A percentile compares a stretch with the other conserved stretches of the same genome.
Evolutionary conservation across 2,329 filamentous ascomycete species (phyloP).

Genomic region (Alternaria ventricosa): DNA sequence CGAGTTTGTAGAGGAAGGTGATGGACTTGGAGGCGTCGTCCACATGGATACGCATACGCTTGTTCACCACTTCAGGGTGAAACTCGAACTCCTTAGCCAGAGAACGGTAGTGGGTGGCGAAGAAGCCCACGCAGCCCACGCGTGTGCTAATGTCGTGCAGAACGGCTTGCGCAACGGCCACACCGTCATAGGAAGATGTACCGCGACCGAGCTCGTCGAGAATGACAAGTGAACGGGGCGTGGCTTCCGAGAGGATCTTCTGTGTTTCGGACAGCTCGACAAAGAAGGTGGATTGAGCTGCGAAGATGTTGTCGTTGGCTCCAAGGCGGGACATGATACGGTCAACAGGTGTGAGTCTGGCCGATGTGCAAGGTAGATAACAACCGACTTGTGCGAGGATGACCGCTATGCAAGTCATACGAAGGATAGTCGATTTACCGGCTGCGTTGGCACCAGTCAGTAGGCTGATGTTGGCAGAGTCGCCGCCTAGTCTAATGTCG

Average conservation of each 20-base stretch:
- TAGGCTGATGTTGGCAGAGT: slow-evolving; percentile 81
- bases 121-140: slow-evolving; percentile 93
- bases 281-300: slow-evolving; percentile 96
- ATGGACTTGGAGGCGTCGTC: slow-evolving; percentile 83
- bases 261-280: slow-evolving; percentile 97
- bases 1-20: slow-evolving; percentile 95
- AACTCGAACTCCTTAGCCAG: slow-evolving; percentile 87
- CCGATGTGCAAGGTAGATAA: slow-evolving; percentile 83
- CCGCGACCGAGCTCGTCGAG: slow-evolving; percentile 95
- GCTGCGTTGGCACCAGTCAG: slow-evolving; percentile 96
- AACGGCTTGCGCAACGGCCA: slow-evolving; percentile 94
- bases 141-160: slow-evolving; percentile 95
- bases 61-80: slow-evolving; percentile 85
- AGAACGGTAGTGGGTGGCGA: slow-evolving; percentile 96
- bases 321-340: slow-evolving; percentile 98
- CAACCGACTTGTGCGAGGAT: slow-evolving; percentile 98
- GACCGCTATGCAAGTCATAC: slow-evolving; percentile 96
- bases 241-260: slow-evolving; percentile 95
- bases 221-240: slow-evolving; percentile 91
- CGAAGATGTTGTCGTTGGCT: slow-evolving; percentile 98
- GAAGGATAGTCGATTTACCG: slow-evolving; percentile 93
- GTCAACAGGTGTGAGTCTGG: slow-evolving; percentile 86
- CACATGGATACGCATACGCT: slow-evolving; percentile 93
- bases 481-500: slow-evolving; percentile 84
- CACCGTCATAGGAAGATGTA: slow-evolving; percentile 93